These are phyloP conservation scores for Phascolomyces articulosus DNA, from an alignment of 371 early-diverging fungal genomes.

Conservation along the genomic window DNA sequence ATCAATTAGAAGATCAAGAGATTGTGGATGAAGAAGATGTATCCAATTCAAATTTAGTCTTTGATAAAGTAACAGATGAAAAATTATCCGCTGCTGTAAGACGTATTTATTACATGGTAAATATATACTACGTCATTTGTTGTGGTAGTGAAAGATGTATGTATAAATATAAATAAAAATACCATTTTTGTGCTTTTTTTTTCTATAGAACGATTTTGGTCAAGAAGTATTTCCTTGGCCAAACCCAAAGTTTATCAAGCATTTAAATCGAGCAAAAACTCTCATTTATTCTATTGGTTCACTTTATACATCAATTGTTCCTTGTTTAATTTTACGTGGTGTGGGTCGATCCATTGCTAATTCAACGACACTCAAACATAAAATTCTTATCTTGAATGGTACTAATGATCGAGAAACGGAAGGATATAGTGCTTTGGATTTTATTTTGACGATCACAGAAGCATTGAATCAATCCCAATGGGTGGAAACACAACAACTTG, in stretches of 20 bases:
- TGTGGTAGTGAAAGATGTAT: no score
- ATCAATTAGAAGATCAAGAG: background rate
- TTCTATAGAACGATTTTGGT: constrained; percentile 53
- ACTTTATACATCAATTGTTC: constrained; percentile 65
- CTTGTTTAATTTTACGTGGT: constrained; percentile 62
- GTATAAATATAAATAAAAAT: no score
- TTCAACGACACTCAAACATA: constrained; percentile 46
- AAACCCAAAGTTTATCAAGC: constrained; percentile 51
- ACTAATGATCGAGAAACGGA: constrained; percentile 66
- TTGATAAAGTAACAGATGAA: constrained; percentile 35
- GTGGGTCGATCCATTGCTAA: constrained; percentile 58
- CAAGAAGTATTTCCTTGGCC: constrained; percentile 63
- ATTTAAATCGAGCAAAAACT: constrained; percentile 38
- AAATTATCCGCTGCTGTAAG: constrained; percentile 51
- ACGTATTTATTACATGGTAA: constrained; percentile 61
- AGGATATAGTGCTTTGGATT: constrained; percentile 65
- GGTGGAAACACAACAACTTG: constrained; percentile 30
- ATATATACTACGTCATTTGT: no score
- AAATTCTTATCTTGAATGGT: constrained; percentile 67
- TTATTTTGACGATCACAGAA: constrained; percentile 61
- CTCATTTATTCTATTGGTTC: constrained; percentile 68
- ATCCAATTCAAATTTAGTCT: constrained; percentile 41
- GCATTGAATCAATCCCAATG: constrained; percentile 55
- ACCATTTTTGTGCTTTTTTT: no score
- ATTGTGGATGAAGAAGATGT: background rate